phyloP scores from a whole-genome alignment of 805 yeast species.

The Teunomyces cretensis region DNA sequence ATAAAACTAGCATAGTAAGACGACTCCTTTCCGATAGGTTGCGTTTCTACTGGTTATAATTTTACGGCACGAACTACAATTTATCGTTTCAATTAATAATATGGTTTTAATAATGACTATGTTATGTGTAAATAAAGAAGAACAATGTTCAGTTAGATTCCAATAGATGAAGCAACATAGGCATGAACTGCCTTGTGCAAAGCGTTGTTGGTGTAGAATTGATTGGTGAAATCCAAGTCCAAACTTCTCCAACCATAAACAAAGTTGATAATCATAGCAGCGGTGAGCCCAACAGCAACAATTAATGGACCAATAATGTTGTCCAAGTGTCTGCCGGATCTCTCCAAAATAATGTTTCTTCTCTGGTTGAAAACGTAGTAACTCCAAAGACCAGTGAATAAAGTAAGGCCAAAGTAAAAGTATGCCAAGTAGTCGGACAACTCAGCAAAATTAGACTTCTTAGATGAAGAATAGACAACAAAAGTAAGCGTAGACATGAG shows the following conservation, averaged over 20 bases:
- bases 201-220: conserved; percentile 32
- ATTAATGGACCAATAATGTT: conserved; percentile 87
- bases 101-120: not conserved
- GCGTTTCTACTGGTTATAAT: too few species aligned
- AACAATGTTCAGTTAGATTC: not conserved
- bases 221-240: conserved; percentile 23
- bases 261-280: conserved; percentile 72
- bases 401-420: conserved; percentile 73
- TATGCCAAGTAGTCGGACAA: conserved; percentile 74
- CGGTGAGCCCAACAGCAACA: conserved; percentile 65
- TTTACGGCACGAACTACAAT: too few species aligned
- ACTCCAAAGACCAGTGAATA: conserved; percentile 89
- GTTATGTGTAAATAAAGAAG: not conserved
- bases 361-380: conserved; percentile 73
- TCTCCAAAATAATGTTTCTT: conserved; percentile 67
- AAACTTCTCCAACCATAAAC: conserved; percentile 51
- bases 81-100: not conserved
- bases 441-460: conserved; percentile 59
- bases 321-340: conserved; percentile 87
- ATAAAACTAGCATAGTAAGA: too few species aligned
- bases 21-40: too few species aligned
- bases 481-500: conserved; percentile 83
- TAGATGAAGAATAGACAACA: conserved; percentile 74
- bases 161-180: conserved; percentile 21
- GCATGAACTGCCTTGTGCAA: conserved; percentile 36